Percentiles rank a stretch among this genome's conserved stretches.
Evolutionary conservation across 2,329 filamentous ascomycete genomes (phyloP).

Genomic region (Pestalotiopsis sp.): DNA sequence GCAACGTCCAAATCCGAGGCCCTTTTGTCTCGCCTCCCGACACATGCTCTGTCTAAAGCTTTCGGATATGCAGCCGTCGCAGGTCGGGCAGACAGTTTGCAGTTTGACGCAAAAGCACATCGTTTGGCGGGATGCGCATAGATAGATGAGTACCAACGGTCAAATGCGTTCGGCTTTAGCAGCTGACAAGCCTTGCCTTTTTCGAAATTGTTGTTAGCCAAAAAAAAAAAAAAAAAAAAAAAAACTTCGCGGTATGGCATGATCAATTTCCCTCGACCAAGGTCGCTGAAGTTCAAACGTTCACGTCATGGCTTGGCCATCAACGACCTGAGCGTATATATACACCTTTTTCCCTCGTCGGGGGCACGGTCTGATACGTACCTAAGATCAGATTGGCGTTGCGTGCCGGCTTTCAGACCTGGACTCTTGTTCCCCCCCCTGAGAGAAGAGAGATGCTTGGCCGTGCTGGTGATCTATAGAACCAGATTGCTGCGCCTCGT

Average conservation of each 20-base stretch:
- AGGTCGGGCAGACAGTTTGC: slow-evolving; percentile 20
- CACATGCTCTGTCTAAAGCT: slow-evolving; percentile 20
- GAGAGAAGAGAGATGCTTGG: not conserved
- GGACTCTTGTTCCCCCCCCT: not conserved
- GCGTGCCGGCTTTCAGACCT: not conserved
- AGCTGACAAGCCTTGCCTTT: too few species aligned
- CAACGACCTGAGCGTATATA: not conserved
- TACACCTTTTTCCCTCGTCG: not conserved
- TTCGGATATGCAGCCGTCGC: slow-evolving; percentile 18
- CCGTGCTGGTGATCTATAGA: not conserved
- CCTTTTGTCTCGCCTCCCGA: slow-evolving; percentile 16
- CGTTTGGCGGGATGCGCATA: not conserved
- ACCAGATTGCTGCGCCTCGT: not conserved
- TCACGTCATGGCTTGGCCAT: not conserved
- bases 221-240: too few species aligned
- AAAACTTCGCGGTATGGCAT: too few species aligned
- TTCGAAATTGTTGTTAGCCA: too few species aligned
- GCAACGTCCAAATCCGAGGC: slow-evolving; percentile 20
- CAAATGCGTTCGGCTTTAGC: not conserved
- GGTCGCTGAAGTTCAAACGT: not conserved
- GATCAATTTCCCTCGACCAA: too few species aligned
- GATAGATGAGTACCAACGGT: not conserved
- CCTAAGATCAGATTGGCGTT: not conserved
- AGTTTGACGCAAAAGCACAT: slow-evolving; percentile 22
- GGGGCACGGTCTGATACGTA: not conserved